A percentile compares a stretch with the other conserved stretches of the same genome.
These are phyloP conservation scores for Pleurotus pulmonarius DNA, from an alignment of 768 basidiomycete species.

Conservation along the genomic window DNA sequence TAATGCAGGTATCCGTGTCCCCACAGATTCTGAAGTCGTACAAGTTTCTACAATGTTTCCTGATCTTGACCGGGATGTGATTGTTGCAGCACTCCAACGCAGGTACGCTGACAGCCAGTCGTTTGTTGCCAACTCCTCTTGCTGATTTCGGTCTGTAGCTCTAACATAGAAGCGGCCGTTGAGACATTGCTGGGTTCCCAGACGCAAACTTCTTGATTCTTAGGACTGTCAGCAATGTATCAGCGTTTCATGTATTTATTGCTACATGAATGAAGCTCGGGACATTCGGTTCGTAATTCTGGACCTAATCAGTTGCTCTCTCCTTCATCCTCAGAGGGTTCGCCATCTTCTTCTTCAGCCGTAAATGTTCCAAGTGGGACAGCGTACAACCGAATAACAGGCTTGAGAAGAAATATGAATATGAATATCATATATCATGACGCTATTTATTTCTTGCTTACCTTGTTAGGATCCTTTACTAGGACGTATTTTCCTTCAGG, in stretches of 20 bases:
- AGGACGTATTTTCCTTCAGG: slow-evolving; percentile 98
- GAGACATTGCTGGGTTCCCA: slow-evolving; percentile 68
- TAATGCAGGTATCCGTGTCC: slow-evolving; percentile 59
- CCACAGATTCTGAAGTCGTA: slow-evolving; percentile 71
- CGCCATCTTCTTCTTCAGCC: slow-evolving; percentile 74
- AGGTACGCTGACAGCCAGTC: slow-evolving; percentile 47
- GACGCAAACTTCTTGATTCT: slow-evolving; percentile 17
- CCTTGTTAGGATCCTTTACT: slow-evolving; percentile 97
- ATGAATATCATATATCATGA: slow-evolving; percentile 10
- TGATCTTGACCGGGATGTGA: slow-evolving; percentile 63
- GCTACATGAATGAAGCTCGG: neutral
- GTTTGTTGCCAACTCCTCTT: slow-evolving; percentile 7
- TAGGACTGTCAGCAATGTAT: neutral
- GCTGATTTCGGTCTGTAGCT: slow-evolving; percentile 33
- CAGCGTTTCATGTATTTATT: slow-evolving; percentile 3
- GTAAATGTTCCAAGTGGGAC: slow-evolving; percentile 89
- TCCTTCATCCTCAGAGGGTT: slow-evolving; percentile 29
- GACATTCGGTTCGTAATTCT: no score
- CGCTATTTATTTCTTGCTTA: slow-evolving; percentile 28
- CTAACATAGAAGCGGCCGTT: slow-evolving; percentile 78
- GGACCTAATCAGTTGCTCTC: slow-evolving; percentile 27
- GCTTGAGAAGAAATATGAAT: slow-evolving; percentile 45
- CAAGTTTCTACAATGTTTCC: slow-evolving; percentile 84
- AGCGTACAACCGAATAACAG: slow-evolving; percentile 89
- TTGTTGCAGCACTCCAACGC: slow-evolving; percentile 76